These are phyloP conservation scores for Saccharomycopsis capsularis DNA, from an alignment of 805 yeast species.

Conservation along the genomic window DNA sequence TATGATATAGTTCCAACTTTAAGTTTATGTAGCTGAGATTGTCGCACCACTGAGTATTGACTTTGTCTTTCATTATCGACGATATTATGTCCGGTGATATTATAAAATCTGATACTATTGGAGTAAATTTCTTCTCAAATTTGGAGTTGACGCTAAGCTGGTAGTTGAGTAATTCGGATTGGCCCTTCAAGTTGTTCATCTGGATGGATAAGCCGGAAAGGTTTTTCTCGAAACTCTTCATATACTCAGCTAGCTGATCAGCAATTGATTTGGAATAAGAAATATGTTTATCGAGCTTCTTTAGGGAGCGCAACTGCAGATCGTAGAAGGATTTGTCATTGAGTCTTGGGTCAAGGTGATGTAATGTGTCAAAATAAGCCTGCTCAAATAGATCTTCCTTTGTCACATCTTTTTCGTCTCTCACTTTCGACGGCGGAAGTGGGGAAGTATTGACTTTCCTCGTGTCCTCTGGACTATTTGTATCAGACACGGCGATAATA, in stretches of 20 bases:
- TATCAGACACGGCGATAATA: no score
- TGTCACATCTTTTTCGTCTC: conserved; percentile 1
- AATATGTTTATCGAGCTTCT: background rate
- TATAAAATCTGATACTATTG: conserved; percentile 66
- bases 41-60: conserved; percentile 60
- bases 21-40: conserved; percentile 52
- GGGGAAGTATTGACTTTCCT: no score
- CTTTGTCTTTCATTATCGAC: conserved; percentile 49
- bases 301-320: background rate
- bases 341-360: background rate
- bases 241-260: conserved; percentile 27
- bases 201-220: conserved; percentile 50
- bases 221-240: conserved; percentile 51
- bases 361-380: background rate
- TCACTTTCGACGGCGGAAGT: conserved; percentile 4
- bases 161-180: conserved; percentile 42
- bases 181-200: conserved; percentile 50
- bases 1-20: conserved; percentile 47
- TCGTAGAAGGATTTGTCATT: background rate
- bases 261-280: background rate
- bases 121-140: conserved; percentile 51
- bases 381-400: conserved; percentile 6
- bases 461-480: no score
- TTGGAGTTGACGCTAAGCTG: conserved; percentile 42
- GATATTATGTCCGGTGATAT: conserved; percentile 67